Conservation (phyloP, 1,139 yeast genomes). For the Suhomyces atakaporum region DNA sequence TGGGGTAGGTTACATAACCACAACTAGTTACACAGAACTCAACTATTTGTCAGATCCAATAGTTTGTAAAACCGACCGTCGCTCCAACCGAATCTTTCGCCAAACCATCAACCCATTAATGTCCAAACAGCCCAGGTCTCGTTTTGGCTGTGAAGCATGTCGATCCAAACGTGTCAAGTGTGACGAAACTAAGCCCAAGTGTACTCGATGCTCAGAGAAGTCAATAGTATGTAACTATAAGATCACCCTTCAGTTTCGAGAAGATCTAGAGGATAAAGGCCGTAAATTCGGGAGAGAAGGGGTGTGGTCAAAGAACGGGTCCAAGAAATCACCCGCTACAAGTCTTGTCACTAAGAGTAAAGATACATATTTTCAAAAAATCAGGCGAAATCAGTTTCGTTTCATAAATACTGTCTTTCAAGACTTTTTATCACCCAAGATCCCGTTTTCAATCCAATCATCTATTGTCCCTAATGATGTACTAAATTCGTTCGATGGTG, state of each 20-base stretch:
- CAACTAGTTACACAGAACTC: too few relatives aligned
- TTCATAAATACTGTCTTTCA: conserved; percentile 22
- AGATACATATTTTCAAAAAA: conserved; percentile 16
- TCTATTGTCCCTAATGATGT: conserved; percentile 28
- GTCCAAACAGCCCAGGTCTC: conserved; percentile 14
- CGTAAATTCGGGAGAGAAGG: conserved; percentile 37
- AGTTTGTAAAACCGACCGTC: too few relatives aligned
- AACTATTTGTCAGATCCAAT: too few relatives aligned
- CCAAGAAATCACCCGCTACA: conserved; percentile 1
- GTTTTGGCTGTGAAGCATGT: conserved; percentile 22
- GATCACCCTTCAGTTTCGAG: conserved; percentile 28
- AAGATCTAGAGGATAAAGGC: conserved; percentile 32
- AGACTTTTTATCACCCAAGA: conserved; percentile 15
- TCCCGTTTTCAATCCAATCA: conserved; percentile 15
- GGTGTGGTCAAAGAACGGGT: conserved; percentile 25
- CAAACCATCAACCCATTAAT: conserved; percentile 1
- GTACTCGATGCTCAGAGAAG: conserved; percentile 36
- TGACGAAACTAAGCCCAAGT: conserved; percentile 47
- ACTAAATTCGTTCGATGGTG: conserved; percentile 15
- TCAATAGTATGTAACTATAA: conserved; percentile 30
- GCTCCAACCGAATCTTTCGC: neutral
- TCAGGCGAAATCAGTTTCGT: conserved; percentile 19
- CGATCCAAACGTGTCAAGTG: conserved; percentile 34
- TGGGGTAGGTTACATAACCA: too few relatives aligned
- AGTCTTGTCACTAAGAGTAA: conserved; percentile 17